Evolutionary conservation across 495 filamentous ascomycete genomes (phyloP).

Genomic region (Trichoderma erinaceum): DNA sequence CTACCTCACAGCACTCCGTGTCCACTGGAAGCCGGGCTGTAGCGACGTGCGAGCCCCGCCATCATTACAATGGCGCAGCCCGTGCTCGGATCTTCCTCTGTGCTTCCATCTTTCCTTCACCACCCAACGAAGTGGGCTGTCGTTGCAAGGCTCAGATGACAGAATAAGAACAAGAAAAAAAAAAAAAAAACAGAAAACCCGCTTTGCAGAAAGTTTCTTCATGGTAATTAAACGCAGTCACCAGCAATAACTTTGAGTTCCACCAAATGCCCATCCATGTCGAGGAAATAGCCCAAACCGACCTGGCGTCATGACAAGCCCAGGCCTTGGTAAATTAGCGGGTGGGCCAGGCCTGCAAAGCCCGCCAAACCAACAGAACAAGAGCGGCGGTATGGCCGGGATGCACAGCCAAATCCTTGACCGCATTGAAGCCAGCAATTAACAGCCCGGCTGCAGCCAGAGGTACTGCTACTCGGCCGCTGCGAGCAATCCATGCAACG

Average conservation of each 20-base stretch:
- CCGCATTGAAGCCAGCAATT: background rate
- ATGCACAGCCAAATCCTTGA: background rate
- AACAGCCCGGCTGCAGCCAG: background rate
- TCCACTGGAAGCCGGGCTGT: background rate
- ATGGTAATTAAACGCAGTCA: background rate
- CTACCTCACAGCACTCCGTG: background rate
- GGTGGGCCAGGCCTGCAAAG: constrained; percentile 7
- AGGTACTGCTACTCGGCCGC: background rate
- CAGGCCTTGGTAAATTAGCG: constrained; percentile 3
- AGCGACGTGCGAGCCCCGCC: background rate
- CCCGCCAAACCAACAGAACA: constrained; percentile 1
- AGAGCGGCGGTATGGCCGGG: background rate
- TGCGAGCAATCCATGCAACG: background rate
- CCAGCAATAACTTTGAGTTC: background rate
- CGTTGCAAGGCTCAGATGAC: background rate
- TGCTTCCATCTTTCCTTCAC: background rate
- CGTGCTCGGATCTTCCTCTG: background rate
- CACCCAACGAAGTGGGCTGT: background rate
- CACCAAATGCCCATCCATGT: background rate
- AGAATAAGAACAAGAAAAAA: background rate
- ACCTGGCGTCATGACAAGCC: background rate
- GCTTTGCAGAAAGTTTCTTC: background rate
- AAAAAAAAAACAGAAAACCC: background rate
- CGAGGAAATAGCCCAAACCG: background rate
- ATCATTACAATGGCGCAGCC: background rate